A percentile compares a stretch with the other conserved stretches of the same genome.
phyloP scores from a whole-genome alignment of 768 basidiomycete genomes.

The Porpolomopsis calyptriformis region DNA sequence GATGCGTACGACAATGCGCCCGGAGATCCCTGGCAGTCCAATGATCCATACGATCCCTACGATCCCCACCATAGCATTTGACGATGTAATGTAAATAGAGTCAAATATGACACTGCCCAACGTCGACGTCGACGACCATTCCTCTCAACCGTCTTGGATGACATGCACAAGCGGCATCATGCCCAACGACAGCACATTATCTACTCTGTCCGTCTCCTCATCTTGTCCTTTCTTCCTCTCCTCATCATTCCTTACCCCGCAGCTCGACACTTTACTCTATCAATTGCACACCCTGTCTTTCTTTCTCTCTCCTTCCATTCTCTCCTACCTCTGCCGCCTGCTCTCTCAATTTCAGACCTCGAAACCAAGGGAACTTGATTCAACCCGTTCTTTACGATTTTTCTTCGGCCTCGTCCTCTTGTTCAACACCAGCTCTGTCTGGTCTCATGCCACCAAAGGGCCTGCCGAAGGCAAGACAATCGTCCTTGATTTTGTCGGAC shows the following conservation, averaged over 20 bases:
- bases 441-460: slow-evolving; percentile 46
- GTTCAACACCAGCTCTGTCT: slow-evolving; percentile 50
- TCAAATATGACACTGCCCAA: too few relatives aligned
- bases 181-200: slow-evolving; percentile 64
- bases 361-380: slow-evolving; percentile 56
- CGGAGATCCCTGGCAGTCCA: too few relatives aligned
- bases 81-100: too few relatives aligned
- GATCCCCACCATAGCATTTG: too few relatives aligned
- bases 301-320: slow-evolving; percentile 61
- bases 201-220: slow-evolving; percentile 39
- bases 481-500: slow-evolving; percentile 70
- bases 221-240: slow-evolving; percentile 2
- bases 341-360: slow-evolving; percentile 55
- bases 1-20: too few relatives aligned
- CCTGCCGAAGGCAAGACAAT: slow-evolving; percentile 48
- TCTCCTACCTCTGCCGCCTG: slow-evolving; percentile 43
- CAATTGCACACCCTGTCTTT: slow-evolving; percentile 69
- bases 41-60: too few relatives aligned
- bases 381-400: slow-evolving; percentile 55
- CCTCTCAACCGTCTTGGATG: too few relatives aligned
- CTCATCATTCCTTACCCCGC: too few relatives aligned
- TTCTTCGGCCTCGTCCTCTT: slow-evolving; percentile 50
- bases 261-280: slow-evolving; percentile 63
- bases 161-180: slow-evolving; percentile 54
- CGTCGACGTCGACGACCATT: too few relatives aligned